Evolutionary conservation across 2,329 filamentous ascomycete genomes (phyloP).

Genomic region (Aspergillus aculeatinus): DNA sequence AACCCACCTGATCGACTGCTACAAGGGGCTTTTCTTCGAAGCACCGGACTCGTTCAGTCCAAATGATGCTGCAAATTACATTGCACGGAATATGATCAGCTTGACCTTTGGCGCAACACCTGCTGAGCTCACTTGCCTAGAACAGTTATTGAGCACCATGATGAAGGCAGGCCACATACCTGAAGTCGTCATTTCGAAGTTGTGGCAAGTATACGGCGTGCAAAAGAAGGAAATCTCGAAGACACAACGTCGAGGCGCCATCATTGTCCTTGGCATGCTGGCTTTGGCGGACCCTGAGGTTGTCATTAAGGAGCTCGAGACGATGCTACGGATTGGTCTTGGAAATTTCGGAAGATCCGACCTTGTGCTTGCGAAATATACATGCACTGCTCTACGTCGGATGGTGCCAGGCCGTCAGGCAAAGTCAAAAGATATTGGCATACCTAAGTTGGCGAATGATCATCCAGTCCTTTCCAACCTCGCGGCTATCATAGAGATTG

Average conservation of each 20-base stretch:
- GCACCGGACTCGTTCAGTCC: constrained; percentile 82
- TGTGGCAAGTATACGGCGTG: constrained; percentile 97
- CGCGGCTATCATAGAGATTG: constrained; percentile 79
- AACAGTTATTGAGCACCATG: constrained; percentile 95
- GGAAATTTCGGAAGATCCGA: constrained; percentile 77
- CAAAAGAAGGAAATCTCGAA: constrained; percentile 91
- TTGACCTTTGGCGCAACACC: constrained; percentile 93
- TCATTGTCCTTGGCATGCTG: constrained; percentile 96
- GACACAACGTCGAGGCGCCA: constrained; percentile 84
- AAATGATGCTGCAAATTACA: constrained; percentile 91
- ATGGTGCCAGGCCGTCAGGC: constrained; percentile 86
- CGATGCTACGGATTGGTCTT: constrained; percentile 86
- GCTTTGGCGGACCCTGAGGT: constrained; percentile 90
- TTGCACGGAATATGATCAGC: constrained; percentile 98
- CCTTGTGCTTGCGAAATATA: constrained; percentile 87
- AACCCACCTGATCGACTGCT: constrained; percentile 93
- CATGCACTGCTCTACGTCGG: constrained; percentile 85
- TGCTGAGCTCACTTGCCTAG: constrained; percentile 89
- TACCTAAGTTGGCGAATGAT: constrained; percentile 83
- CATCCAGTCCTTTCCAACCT: constrained; percentile 81
- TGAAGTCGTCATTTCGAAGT: constrained; percentile 80
- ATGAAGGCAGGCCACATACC: constrained; percentile 89
- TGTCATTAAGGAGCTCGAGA: constrained; percentile 90
- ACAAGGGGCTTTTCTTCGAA: constrained; percentile 93
- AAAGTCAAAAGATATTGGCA: constrained; percentile 63